These are phyloP conservation scores for Cymbidium sinense DNA, from an alignment of 106 monocot genomes.

Conservation along the genomic window DNA sequence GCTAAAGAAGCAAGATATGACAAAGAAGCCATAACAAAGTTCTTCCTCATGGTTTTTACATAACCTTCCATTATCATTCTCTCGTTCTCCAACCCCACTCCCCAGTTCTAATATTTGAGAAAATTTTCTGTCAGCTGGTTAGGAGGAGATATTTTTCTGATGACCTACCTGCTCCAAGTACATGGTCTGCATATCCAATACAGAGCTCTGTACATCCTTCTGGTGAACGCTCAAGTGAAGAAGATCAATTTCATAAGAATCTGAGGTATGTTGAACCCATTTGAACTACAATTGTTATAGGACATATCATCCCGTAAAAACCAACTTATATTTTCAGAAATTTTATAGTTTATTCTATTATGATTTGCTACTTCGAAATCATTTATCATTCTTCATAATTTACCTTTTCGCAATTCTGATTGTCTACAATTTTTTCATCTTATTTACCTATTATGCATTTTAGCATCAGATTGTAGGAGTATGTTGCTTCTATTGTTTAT, in stretches of 20 bases:
- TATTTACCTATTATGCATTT: neutral
- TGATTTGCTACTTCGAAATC: neutral
- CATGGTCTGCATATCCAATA: conserved; percentile 47
- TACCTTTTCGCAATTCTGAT: neutral
- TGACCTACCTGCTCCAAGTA: conserved; percentile 48
- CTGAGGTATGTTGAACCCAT: conserved; percentile 30
- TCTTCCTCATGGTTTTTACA: conserved; percentile 62
- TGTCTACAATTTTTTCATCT: neutral
- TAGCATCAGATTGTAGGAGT: neutral
- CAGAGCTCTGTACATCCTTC: conserved; percentile 25
- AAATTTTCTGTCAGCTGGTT: conserved; percentile 55
- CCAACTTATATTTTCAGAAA: neutral
- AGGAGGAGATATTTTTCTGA: conserved; percentile 84
- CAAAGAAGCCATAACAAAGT: conserved; percentile 83
- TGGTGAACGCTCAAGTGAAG: conserved; percentile 50
- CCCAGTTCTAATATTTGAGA: neutral
- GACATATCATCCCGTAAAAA: neutral
- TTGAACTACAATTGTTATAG: neutral
- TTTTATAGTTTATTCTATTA: neutral
- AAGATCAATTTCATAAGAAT: conserved; percentile 44
- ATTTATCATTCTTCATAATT: neutral
- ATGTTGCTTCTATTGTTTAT: neutral
- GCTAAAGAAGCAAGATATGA: conserved; percentile 88
- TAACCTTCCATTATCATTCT: neutral
- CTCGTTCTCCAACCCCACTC: neutral